Percentiles rank a stretch among this genome's conserved stretches.
phyloP scores from a whole-genome alignment of 768 basidiomycete genomes.

The Leccinum variicolor region DNA sequence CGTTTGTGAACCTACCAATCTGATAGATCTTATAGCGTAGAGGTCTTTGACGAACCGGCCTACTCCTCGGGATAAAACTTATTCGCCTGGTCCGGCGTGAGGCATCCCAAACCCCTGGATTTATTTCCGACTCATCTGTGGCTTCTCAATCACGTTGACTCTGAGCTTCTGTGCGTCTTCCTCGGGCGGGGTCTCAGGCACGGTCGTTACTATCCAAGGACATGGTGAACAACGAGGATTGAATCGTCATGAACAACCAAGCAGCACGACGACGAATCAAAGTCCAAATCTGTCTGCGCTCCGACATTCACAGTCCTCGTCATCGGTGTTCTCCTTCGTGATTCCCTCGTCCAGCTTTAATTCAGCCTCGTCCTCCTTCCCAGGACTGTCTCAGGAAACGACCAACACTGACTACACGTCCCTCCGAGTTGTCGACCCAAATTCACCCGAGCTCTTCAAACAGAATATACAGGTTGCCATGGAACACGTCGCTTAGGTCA shows the following conservation, averaged over 20 bases:
- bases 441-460: constrained; percentile 60
- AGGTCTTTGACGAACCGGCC: constrained; percentile 73
- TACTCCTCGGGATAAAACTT: constrained; percentile 92
- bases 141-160: constrained; percentile 90
- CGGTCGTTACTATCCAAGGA: background rate
- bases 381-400: constrained; percentile 28
- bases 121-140: constrained; percentile 94
- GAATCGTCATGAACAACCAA: too few species aligned
- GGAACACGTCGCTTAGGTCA: constrained; percentile 48
- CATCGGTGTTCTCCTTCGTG: constrained; percentile 17
- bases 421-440: constrained; percentile 42
- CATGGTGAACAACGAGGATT: background rate
- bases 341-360: constrained; percentile 8
- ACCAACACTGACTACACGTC: constrained; percentile 1
- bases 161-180: constrained; percentile 32
- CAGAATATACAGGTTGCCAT: constrained; percentile 49
- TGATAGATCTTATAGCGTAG: constrained; percentile 76
- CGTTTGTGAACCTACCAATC: constrained; percentile 40
- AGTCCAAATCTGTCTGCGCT: background rate
- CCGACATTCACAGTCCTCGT: constrained; percentile 12
- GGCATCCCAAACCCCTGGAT: constrained; percentile 95
- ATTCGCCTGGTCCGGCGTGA: constrained; percentile 85
- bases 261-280: too few species aligned
- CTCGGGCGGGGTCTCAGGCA: constrained; percentile 1
- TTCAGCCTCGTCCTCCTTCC: constrained; percentile 15